These are phyloP conservation scores for Lasiodiplodia gonubiensis DNA, from an alignment of 2,329 filamentous ascomycete genomes.

Conservation along the genomic window DNA sequence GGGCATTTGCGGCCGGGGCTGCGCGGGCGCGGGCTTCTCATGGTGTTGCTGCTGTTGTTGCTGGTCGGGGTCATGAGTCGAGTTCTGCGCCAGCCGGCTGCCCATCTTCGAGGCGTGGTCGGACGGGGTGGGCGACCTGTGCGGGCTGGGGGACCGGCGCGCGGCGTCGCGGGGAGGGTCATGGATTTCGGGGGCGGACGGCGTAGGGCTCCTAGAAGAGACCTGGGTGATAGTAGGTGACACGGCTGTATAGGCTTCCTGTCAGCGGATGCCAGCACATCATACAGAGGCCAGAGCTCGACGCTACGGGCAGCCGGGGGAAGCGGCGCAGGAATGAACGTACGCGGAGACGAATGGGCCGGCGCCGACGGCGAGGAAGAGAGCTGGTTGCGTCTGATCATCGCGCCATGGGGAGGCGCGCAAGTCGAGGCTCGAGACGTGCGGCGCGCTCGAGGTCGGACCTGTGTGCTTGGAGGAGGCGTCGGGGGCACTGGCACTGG, in stretches of 20 bases:
- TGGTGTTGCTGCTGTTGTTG: slow-evolving; percentile 29
- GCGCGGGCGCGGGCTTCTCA: slow-evolving; percentile 31
- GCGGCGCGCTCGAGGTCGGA: slow-evolving; percentile 24
- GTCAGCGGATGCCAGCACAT: slow-evolving; percentile 47
- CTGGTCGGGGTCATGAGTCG: slow-evolving; percentile 32
- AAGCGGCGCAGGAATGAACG: slow-evolving; percentile 54
- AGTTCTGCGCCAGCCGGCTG: slow-evolving; percentile 43
- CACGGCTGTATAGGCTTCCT: slow-evolving; percentile 50
- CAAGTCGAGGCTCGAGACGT: slow-evolving; percentile 24
- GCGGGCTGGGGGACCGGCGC: slow-evolving; percentile 62
- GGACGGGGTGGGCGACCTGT: slow-evolving; percentile 49
- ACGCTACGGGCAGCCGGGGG: slow-evolving; percentile 24
- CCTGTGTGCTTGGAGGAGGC: slow-evolving; percentile 2
- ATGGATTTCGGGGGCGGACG: slow-evolving; percentile 59
- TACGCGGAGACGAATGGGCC: slow-evolving; percentile 65
- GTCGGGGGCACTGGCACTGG: neutral
- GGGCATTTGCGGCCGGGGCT: slow-evolving; percentile 41
- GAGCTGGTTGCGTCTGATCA: slow-evolving; percentile 44
- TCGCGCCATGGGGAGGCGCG: slow-evolving; percentile 36
- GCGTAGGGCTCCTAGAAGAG: slow-evolving; percentile 62
- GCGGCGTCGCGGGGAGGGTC: slow-evolving; percentile 58
- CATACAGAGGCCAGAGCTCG: slow-evolving; percentile 41
- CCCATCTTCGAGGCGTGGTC: slow-evolving; percentile 41
- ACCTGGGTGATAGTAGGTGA: slow-evolving; percentile 59
- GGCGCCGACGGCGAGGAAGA: slow-evolving; percentile 64